Evolutionary conservation across 805 yeast species (phyloP), one percentile per base, ranked within the genome.

Genomic region (Isabelozyma heimii): DNA sequence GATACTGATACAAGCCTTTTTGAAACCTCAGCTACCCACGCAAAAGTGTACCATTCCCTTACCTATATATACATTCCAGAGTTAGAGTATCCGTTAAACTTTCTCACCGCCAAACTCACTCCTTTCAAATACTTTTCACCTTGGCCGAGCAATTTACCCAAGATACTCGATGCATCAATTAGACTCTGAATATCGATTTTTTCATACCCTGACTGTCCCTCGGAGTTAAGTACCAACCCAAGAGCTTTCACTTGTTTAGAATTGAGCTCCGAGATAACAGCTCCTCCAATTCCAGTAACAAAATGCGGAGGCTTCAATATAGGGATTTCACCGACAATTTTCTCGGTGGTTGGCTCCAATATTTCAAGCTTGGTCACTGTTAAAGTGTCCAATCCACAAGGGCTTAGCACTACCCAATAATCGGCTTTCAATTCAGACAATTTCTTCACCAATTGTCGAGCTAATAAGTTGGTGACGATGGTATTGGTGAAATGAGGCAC

Each of bases 141-240:
- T 4, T 42, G 37, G 2, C 55, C 42, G 9, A 57, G 8, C 13
- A 49, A n/a, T 12, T 54, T 43, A 1, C 46, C 43, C 13, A 66
- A 42, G 5, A 61, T 52, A 42, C 43, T 45, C 8, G 61, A 54
- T n/a, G 66, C 52, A 46, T 75, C 81, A 37, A 73, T 53, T 13
- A 77, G 53, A 7, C 76, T 59, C 52, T 77, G 80, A 7, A 62
- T 60, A 50, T 74, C 76, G 8, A 81, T 61, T 54, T 79, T 82
- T 53, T 83, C 87, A 60, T 70, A 81, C 2, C 85, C 86, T 2
- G 77, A 69, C 16, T 80, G 83, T 5, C 89, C 89, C 62, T 83
- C 88, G 40, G 86, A 76, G 51, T 82, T 81, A 42, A 80, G 64
- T 3, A 66, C 66, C 42, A 76, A 57, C 42, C 59, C 40, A 14